A percentile compares a stretch with the other conserved stretches of the same genome.
Evolutionary conservation across 495 filamentous ascomycete species (phyloP).

Genomic region (Neurospora sp.): DNA sequence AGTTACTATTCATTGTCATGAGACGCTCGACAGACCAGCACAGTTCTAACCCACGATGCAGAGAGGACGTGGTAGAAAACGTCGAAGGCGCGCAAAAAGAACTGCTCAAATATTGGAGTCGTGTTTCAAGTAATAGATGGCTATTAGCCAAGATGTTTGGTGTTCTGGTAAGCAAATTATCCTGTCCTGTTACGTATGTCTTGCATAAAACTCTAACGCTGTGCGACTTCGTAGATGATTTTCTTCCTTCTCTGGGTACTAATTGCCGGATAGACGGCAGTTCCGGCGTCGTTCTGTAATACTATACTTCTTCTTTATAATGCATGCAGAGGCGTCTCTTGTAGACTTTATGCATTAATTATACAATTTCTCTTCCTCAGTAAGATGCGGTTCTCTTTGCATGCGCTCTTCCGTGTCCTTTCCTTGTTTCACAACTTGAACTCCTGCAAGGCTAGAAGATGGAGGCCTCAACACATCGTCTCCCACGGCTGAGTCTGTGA

Average conservation of each 20-base stretch:
- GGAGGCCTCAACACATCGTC: not conserved
- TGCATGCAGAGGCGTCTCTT: constrained; percentile 14
- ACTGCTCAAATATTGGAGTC: constrained; percentile 89
- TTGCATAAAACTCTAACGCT: not conserved
- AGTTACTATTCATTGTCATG: not conserved
- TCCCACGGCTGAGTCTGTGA: not conserved
- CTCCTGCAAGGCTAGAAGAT: not conserved
- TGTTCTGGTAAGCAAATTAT: constrained; percentile 45
- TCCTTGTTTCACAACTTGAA: not conserved
- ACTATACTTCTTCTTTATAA: constrained; percentile 6
- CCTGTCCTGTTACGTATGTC: not conserved
- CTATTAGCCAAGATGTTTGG: constrained; percentile 99
- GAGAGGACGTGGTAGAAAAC: constrained; percentile 73
- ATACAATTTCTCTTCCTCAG: not conserved
- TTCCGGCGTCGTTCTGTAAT: not conserved
- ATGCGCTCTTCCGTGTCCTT: not conserved
- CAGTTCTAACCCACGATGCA: constrained; percentile 43
- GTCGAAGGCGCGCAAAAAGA: constrained; percentile 93
- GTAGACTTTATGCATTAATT: constrained; percentile 14
- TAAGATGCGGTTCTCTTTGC: not conserved
- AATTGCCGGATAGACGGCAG: constrained; percentile 23
- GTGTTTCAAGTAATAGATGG: constrained; percentile 92
- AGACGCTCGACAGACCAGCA: not conserved
- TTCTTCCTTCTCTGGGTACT: constrained; percentile 30
- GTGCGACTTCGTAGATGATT: constrained; percentile 13